Evolutionary conservation across 345 rosid genomes (phyloP).

Genomic region (Ricinus communis): DNA sequence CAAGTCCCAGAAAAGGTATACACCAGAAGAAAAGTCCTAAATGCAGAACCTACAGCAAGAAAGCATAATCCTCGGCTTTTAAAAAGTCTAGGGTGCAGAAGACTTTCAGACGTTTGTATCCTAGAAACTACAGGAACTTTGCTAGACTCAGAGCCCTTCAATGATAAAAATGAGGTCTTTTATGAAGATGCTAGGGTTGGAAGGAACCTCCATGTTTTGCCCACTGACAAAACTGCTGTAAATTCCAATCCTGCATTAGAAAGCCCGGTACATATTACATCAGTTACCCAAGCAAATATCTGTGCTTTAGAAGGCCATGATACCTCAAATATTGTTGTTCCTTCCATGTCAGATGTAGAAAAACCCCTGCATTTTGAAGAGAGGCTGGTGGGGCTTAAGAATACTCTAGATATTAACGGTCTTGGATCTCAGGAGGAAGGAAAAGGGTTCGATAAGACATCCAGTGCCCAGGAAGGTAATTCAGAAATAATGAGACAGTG

Average conservation of each 20-base stretch:
- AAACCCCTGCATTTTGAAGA: constrained; percentile 26
- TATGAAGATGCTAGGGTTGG: constrained; percentile 25
- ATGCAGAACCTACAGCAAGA: constrained; percentile 21
- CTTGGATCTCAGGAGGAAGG: constrained; percentile 29
- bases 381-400: constrained; percentile 31
- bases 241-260: constrained; percentile 22
- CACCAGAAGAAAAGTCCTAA: constrained; percentile 44
- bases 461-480: constrained; percentile 28
- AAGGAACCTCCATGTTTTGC: constrained; percentile 27
- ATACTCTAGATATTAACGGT: constrained; percentile 20
- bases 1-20: constrained; percentile 47
- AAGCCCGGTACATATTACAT: constrained; percentile 16
- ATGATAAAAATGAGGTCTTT: constrained; percentile 17
- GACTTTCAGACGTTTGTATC: constrained; percentile 25
- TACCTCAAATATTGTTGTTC: constrained; percentile 25
- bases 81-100: constrained; percentile 48
- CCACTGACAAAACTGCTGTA: constrained; percentile 16
- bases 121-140: constrained; percentile 24
- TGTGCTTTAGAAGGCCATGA: constrained; percentile 28
- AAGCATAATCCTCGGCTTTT: constrained; percentile 37
- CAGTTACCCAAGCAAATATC: constrained; percentile 22
- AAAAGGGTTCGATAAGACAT: constrained; percentile 20
- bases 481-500: constrained; percentile 35
- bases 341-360: constrained; percentile 29
- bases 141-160: constrained; percentile 31